Evolutionary conservation across 2,329 filamentous ascomycete species (phyloP).

Genomic region (Ophiostoma australiae): DNA sequence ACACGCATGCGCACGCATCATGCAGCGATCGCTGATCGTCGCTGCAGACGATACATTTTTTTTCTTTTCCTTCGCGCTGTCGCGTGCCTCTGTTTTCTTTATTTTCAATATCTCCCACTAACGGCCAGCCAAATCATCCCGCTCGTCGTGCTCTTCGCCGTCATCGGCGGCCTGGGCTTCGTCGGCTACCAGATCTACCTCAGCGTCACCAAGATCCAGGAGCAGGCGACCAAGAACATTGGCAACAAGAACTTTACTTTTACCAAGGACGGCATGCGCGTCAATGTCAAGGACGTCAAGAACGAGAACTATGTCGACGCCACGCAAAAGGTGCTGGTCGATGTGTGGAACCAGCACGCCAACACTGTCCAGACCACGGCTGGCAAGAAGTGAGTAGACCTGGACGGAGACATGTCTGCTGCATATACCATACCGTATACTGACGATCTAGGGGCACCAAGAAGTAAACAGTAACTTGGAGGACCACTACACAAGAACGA

Average conservation of each 20-base stretch:
- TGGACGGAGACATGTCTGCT: not conserved
- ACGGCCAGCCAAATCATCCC: slow-evolving; percentile 56
- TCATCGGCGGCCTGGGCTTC: slow-evolving; percentile 56
- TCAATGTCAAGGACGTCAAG: slow-evolving; percentile 64
- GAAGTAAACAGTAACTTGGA: not conserved
- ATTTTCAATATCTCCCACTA: not conserved
- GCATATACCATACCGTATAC: not conserved
- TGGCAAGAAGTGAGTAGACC: slow-evolving; percentile 10
- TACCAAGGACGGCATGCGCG: slow-evolving; percentile 67
- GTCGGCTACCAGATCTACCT: slow-evolving; percentile 70
- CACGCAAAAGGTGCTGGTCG: slow-evolving; percentile 65
- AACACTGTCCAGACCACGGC: not conserved
- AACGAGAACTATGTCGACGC: slow-evolving; percentile 68
- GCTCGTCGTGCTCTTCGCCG: slow-evolving; percentile 57
- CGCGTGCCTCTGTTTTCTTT: not conserved
- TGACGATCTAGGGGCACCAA: not conserved
- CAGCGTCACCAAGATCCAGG: slow-evolving; percentile 60
- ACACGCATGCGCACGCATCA: not conserved
- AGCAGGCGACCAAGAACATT: slow-evolving; percentile 63
- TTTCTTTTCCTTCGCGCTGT: not conserved
- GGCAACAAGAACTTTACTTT: slow-evolving; percentile 70
- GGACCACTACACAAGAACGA: no score
- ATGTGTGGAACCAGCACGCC: slow-evolving; percentile 56
- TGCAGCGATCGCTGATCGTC: not conserved
- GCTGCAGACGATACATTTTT: not conserved